These are phyloP conservation scores for Lotmaria passim DNA, from an alignment of 208 protist species.

Conservation along the genomic window DNA sequence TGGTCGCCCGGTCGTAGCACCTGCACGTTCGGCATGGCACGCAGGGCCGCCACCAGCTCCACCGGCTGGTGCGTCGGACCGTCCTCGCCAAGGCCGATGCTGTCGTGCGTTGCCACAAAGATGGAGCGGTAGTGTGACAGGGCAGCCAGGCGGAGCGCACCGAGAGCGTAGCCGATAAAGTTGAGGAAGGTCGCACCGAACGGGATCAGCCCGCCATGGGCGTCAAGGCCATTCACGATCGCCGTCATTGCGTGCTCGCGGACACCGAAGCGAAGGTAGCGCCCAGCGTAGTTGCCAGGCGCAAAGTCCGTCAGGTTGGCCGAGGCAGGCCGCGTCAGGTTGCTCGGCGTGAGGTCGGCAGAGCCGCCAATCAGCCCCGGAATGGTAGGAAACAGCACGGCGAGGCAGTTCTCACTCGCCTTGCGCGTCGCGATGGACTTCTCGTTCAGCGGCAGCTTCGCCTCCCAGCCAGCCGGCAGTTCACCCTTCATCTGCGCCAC, in stretches of 20 bases:
- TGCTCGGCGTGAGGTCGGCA: conserved; percentile 98
- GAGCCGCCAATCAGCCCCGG: conserved; percentile 97
- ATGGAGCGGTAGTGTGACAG: conserved; percentile 93
- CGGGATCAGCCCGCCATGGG: conserved; percentile 94
- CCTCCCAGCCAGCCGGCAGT: conserved; percentile 84
- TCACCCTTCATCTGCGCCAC: conserved; percentile 61
- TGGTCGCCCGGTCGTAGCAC: conserved; percentile 97
- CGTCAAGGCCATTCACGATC: conserved; percentile 99
- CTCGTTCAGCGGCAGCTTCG: conserved; percentile 83
- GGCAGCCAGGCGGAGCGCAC: conserved; percentile 95
- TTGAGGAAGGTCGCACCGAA: conserved; percentile 99
- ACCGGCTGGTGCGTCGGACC: conserved; percentile 99
- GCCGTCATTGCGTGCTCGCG: conserved; percentile 99
- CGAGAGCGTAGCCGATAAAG: conserved; percentile 96
- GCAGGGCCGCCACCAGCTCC: conserved; percentile 88
- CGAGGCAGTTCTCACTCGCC: conserved; percentile 90
- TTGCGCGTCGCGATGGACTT: conserved; percentile 93
- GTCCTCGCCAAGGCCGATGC: conserved; percentile 99
- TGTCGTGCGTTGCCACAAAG: conserved; percentile 99
- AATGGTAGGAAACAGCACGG: conserved; percentile 75
- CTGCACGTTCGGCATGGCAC: conserved; percentile 96
- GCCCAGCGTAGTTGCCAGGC: conserved; percentile 56
- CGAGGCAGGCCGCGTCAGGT: conserved; percentile 94
- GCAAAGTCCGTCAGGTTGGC: conserved; percentile 87
- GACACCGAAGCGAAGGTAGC: conserved; percentile 98